phyloP scores from a whole-genome alignment of 1,284 basidiomycete genomes.

The Mycena sp. region DNA sequence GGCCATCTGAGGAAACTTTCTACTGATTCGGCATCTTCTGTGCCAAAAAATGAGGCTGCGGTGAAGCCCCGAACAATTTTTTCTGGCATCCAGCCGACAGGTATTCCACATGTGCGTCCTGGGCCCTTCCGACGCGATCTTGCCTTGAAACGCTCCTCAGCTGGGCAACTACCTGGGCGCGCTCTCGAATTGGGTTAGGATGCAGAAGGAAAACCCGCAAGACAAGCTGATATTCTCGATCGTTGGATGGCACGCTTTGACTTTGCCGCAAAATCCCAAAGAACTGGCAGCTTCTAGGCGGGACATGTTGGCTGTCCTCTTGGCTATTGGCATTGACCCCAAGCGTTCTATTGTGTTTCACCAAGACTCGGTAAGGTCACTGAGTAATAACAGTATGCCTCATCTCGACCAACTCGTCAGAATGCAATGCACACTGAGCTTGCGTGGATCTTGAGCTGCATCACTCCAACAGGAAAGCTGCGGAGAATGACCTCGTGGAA shows the following conservation, averaged over 20 bases:
- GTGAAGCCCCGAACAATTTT: constrained; percentile 60
- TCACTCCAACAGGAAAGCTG: constrained; percentile 86
- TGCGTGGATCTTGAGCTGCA: constrained; percentile 91
- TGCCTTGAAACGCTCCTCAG: constrained; percentile 51
- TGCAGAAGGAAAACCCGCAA: constrained; percentile 69
- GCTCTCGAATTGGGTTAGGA: constrained; percentile 86
- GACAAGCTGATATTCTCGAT: constrained; percentile 86
- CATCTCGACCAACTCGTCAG: constrained; percentile 47
- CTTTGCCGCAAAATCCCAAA: constrained; percentile 85
- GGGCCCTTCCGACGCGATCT: constrained; percentile 7
- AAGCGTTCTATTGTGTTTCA: constrained; percentile 83
- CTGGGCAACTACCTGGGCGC: constrained; percentile 96
- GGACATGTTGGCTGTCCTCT: constrained; percentile 85
- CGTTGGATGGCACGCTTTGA: constrained; percentile 93
- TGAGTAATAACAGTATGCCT: background rate
- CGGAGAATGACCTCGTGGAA: constrained; percentile 97
- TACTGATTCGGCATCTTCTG: background rate
- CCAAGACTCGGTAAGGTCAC: constrained; percentile 82
- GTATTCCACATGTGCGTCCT: constrained; percentile 81
- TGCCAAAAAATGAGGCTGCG: background rate
- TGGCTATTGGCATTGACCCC: constrained; percentile 90
- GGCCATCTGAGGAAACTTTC: background rate
- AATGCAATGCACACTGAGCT: constrained; percentile 88
- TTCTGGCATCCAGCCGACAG: constrained; percentile 88
- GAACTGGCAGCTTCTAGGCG: constrained; percentile 69